phyloP scores from a whole-genome alignment of 2,329 filamentous ascomycete species.

The Colletotrichum brevisporum region DNA sequence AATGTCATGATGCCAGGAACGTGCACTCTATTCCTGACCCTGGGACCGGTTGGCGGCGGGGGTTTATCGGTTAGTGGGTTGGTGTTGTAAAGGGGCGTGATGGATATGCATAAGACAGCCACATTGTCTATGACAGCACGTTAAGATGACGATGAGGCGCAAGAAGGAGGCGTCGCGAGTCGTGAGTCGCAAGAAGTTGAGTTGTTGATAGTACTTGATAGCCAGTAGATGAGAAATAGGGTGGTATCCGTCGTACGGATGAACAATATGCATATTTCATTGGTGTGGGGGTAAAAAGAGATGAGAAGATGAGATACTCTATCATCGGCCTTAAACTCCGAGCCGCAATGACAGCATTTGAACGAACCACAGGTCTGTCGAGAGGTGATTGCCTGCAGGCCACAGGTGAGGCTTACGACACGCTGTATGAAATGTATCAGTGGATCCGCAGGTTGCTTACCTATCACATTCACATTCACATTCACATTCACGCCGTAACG shows the following conservation, averaged over 20 bases:
- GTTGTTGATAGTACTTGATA: too few species aligned
- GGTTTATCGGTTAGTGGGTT: neutral
- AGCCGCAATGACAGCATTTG: neutral
- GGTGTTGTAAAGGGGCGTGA: neutral
- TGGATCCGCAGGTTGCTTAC: too few species aligned
- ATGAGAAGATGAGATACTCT: neutral
- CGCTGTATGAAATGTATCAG: too few species aligned
- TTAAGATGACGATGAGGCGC: neutral
- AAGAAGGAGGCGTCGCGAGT: neutral
- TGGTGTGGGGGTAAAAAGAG: too few species aligned
- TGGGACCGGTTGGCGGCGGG: neutral
- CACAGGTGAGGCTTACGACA: too few species aligned
- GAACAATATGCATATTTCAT: conserved; percentile 17
- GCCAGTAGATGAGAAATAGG: too few species aligned
- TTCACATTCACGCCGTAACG: too few species aligned
- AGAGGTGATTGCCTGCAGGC: too few species aligned
- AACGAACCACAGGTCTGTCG: too few species aligned
- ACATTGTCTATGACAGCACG: neutral
- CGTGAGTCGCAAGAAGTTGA: neutral
- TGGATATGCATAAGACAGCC: neutral
- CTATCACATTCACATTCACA: too few species aligned
- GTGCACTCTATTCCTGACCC: conserved; percentile 16
- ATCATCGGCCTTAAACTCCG: conserved; percentile 6
- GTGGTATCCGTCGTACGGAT: neutral
- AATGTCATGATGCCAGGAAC: conserved; percentile 21